A percentile compares a stretch with the other conserved stretches of the same genome.
phyloP scores from a whole-genome alignment of 345 rosid genomes.

The Mallotus nudiflorus region DNA sequence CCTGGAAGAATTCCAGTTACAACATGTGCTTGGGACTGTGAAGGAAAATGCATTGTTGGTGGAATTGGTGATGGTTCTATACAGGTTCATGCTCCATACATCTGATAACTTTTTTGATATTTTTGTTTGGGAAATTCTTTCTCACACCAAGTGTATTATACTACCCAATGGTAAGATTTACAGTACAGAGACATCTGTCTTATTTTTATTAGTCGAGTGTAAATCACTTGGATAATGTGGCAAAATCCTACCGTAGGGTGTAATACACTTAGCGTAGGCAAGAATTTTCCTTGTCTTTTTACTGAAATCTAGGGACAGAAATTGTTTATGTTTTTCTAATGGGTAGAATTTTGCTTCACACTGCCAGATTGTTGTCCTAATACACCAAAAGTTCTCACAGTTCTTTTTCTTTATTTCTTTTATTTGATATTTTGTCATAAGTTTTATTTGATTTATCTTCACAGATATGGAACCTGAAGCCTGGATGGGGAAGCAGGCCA shows the following conservation, averaged over 20 bases:
- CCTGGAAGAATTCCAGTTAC: constrained; percentile 97
- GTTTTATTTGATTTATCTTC: neutral
- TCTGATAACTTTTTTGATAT: neutral
- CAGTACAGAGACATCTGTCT: no score
- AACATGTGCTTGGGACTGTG: constrained; percentile 90
- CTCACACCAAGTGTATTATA: no score
- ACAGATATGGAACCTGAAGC: constrained; percentile 91
- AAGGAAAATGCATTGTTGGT: constrained; percentile 90
- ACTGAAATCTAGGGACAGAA: neutral
- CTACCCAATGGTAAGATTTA: no score
- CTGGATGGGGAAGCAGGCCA: constrained; percentile 99
- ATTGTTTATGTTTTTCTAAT: neutral
- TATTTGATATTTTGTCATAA: neutral
- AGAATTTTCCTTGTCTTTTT: no score
- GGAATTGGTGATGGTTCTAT: constrained; percentile 93
- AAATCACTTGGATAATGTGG: no score
- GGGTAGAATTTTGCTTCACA: neutral
- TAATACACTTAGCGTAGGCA: no score
- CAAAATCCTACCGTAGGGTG: no score
- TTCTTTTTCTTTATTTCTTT: constrained; percentile 5
- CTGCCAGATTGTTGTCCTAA: neutral
- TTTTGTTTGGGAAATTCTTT: no score
- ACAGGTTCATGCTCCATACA: constrained; percentile 56
- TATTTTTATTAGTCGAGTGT: no score
- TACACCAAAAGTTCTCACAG: neutral